phyloP scores from a whole-genome alignment of 176 grass and related monocot species.

The Saccharum spontaneum region DNA sequence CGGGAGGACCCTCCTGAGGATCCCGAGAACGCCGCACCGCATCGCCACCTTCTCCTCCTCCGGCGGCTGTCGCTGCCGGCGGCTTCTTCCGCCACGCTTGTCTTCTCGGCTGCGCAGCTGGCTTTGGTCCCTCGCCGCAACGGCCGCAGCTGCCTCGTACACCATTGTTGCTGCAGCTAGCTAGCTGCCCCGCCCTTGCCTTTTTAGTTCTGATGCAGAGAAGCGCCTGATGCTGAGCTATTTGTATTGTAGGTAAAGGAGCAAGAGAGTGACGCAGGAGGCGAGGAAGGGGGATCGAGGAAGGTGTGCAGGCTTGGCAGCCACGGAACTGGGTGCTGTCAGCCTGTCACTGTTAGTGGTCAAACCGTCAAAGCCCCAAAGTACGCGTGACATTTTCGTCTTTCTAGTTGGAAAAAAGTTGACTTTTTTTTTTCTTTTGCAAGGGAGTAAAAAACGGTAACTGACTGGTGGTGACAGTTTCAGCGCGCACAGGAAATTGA shows the following conservation, averaged over 20 bases:
- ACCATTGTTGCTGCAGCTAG: not conserved
- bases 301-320: not conserved
- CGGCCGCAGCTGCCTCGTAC: not conserved
- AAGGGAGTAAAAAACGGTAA: too few relatives aligned
- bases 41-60: not conserved
- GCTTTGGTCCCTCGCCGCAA: not conserved
- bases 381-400: too few relatives aligned
- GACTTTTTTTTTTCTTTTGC: too few relatives aligned
- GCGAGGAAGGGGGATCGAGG: not conserved
- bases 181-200: not conserved
- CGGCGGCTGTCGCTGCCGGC: not conserved
- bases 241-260: not conserved
- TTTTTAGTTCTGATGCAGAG: not conserved
- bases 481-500: too few relatives aligned
- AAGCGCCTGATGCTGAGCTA: not conserved
- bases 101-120: not conserved
- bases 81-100: not conserved
- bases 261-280: not conserved
- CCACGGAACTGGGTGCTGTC: not conserved
- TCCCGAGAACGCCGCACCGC: not conserved
- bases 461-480: too few relatives aligned
- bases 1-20: not conserved
- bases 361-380: not conserved
- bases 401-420: too few relatives aligned
- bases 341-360: not conserved